Conservation (phyloP, 495 filamentous ascomycete genomes). For the Penicillium canescens region DNA sequence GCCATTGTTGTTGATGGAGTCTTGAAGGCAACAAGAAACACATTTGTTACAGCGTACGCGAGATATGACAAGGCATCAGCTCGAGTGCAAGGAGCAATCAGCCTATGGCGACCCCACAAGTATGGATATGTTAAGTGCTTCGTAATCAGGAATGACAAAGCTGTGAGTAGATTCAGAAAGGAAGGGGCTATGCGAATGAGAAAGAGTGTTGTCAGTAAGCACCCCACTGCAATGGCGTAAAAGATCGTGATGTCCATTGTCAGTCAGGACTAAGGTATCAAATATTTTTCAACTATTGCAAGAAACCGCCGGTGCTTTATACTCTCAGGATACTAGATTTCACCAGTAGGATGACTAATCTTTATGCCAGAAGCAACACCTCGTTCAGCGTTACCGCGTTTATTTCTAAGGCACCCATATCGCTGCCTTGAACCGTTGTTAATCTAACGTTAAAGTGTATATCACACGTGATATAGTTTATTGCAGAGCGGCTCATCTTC, state of each 20-base stretch:
- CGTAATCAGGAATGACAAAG: slow-evolving; percentile 3
- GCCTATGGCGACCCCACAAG: slow-evolving; percentile 8
- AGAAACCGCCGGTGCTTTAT: not conserved
- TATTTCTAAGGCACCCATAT: not conserved
- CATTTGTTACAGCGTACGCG: slow-evolving; percentile 3
- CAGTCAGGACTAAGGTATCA: not conserved
- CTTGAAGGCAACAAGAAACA: slow-evolving; percentile 12
- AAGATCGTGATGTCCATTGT: slow-evolving; percentile 8
- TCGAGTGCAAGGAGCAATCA: slow-evolving; percentile 10
- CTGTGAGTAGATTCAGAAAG: not conserved
- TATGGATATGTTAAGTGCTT: slow-evolving; percentile 12
- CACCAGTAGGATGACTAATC: too few relatives aligned
- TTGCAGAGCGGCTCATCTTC: not conserved
- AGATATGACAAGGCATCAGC: not conserved
- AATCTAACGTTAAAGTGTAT: not conserved
- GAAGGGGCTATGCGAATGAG: slow-evolving; percentile 6
- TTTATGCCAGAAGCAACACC: too few relatives aligned
- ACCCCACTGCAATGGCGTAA: slow-evolving; percentile 9
- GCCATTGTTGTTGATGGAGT: not conserved
- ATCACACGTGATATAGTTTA: not conserved
- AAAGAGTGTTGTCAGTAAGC: slow-evolving; percentile 8
- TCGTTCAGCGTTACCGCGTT: too few relatives aligned
- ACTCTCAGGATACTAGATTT: not conserved
- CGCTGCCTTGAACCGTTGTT: not conserved
- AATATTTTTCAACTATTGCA: not conserved